Evolutionary conservation across 768 basidiomycete species (phyloP), one percentile per base, ranked within the genome.

Genomic region (Hypholoma sublateritium): DNA sequence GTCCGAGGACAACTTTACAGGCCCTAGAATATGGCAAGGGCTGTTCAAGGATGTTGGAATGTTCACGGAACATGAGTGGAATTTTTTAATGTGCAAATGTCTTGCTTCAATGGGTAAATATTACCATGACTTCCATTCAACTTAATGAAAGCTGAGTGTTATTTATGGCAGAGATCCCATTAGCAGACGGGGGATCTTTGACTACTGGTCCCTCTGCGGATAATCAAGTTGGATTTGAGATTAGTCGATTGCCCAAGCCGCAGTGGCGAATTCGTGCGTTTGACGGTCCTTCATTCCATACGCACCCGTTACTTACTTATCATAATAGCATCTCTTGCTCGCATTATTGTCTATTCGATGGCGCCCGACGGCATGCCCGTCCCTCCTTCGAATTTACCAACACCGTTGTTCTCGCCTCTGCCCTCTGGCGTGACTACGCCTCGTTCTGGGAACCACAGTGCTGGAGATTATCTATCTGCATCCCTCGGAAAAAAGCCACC

Each of bases 341-440:
- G 84, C 36, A 87, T 95, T 55, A 88, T 96, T 56, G 88, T 95
- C 3, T 94, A 93, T 70, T 94, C 91, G 4, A 95, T 97, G 87
- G 78, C 86, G 0, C 77, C 78, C 3, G 89, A 91, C 65, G 79
- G 85, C 11, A 58, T 76, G 19, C 77, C 86, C 37, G 73, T 79
- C 3, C 81, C 84, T 0, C 67, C 77, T 0, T 92, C 92, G 0
- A 83, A 77, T 57, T 76, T 80, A 2, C 80, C 86, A 1, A 95
- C 93, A 0, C 93, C 94, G 1, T 66, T 83, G 37, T 84, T 86
- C 54, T 91, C 92, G 7, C 91, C 92, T 0, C 65, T 81, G 22
- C 78, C 83, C 6, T 88, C 87, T 0, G 86, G 85, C 2, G 74
- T 80, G 67, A 82, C 70, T 62, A 88, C 88, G 0, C 86, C 78